Conservation (phyloP, 441 rosid genomes). For the Syzygium malaccense region DNA sequence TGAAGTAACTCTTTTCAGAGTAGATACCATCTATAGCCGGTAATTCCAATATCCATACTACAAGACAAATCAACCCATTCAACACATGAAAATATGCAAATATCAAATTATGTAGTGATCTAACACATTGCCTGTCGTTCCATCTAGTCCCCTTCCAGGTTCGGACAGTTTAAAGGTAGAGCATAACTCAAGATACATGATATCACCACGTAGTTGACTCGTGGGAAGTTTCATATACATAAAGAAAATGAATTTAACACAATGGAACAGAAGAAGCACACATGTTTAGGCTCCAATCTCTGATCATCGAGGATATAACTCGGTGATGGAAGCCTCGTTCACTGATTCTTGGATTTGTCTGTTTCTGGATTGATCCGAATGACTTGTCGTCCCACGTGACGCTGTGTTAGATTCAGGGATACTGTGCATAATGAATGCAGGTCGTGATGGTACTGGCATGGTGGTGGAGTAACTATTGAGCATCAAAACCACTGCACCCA, state of each 20-base stretch:
- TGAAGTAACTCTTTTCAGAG: not conserved
- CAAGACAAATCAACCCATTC: not conserved
- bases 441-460: too few relatives aligned
- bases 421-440: too few relatives aligned
- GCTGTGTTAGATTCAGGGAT: too few relatives aligned
- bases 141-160: not conserved
- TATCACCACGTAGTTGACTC: too few relatives aligned
- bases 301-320: not conserved
- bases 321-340: not conserved
- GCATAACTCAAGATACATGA: not conserved
- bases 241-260: too few relatives aligned
- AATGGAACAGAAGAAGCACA: fast-evolving
- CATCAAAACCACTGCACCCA: too few relatives aligned
- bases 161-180: not conserved
- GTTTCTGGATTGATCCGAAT: fast-evolving
- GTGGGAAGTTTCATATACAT: too few relatives aligned
- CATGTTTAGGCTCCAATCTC: not conserved
- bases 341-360: not conserved
- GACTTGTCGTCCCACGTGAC: too few relatives aligned
- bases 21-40: fast-evolving
- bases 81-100: not conserved
- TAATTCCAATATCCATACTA: not conserved
- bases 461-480: too few relatives aligned
- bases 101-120: not conserved
- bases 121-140: not conserved